Percentiles rank a stretch among this genome's conserved stretches.
Conservation (phyloP, 768 basidiomycete genomes). For the Lactifluus pinguis region DNA sequence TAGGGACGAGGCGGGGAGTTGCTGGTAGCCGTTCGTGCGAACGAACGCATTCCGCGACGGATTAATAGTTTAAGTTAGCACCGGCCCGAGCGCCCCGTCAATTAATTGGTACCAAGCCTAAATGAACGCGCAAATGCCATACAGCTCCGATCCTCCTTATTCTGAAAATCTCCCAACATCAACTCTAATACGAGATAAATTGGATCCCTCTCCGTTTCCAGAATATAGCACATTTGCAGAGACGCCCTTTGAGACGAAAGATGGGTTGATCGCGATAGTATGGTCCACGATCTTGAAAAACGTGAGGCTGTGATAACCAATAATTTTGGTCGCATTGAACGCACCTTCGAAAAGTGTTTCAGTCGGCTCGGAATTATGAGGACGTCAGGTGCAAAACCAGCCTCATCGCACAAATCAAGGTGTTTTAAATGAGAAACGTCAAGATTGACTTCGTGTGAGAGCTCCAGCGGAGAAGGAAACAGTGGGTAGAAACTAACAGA, state of each 20-base stretch:
- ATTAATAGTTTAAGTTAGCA: no score
- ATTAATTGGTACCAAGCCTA: no score
- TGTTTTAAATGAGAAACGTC: conserved; percentile 71
- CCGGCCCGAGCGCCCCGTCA: background rate
- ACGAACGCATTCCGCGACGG: no score
- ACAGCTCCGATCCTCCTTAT: background rate
- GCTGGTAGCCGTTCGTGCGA: no score
- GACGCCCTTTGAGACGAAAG: conserved; percentile 54
- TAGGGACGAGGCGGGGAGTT: background rate
- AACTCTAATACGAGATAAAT: conserved; percentile 10
- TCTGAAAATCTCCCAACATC: conserved; percentile 11
- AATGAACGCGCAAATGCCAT: no score
- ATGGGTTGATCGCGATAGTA: conserved; percentile 80
- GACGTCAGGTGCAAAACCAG: conserved; percentile 61
- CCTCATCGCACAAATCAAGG: conserved; percentile 28
- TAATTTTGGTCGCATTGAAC: conserved; percentile 14
- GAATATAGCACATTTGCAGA: conserved; percentile 37
- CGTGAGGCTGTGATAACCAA: conserved; percentile 40
- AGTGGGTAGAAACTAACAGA: conserved; percentile 81
- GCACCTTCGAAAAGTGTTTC: conserved; percentile 84
- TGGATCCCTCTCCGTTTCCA: conserved; percentile 5
- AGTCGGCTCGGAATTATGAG: conserved; percentile 81
- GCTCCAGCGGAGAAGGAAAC: conserved; percentile 75
- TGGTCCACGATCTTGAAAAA: conserved; percentile 60
- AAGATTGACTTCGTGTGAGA: conserved; percentile 76